These are phyloP conservation scores for Tolypocladium capitatum DNA, from an alignment of 2,329 filamentous ascomycete genomes.

Conservation along the genomic window DNA sequence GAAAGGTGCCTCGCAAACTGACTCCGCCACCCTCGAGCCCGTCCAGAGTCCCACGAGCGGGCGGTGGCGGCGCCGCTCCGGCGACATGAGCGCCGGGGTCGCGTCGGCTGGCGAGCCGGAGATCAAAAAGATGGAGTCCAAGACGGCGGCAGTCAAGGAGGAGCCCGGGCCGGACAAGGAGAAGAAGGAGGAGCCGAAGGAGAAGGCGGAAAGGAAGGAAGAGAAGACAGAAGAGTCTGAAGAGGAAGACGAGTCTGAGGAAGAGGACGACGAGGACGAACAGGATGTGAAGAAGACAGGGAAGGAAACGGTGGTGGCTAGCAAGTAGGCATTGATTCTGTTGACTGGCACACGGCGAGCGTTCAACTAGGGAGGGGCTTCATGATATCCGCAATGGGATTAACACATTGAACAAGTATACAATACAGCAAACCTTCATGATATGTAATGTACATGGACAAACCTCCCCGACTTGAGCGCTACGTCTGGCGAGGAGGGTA, in stretches of 20 bases:
- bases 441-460: background rate
- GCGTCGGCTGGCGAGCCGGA: conserved; percentile 21
- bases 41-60: conserved; percentile 6
- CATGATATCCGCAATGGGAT: conserved; percentile 3
- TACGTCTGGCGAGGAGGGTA: background rate
- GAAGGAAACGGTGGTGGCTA: conserved; percentile 1
- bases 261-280: conserved; percentile 14
- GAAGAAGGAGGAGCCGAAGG: conserved; percentile 14
- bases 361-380: conserved; percentile 1
- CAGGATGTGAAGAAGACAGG: conserved; percentile 6
- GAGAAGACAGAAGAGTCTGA: background rate
- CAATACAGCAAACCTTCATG: background rate
- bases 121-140: conserved; percentile 23
- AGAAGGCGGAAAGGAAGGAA: conserved; percentile 14
- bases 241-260: background rate
- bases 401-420: conserved; percentile 1
- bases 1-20: background rate
- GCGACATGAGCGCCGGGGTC: conserved; percentile 18
- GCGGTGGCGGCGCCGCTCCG: conserved; percentile 4
- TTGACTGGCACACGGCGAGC: background rate
- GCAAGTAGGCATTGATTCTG: background rate
- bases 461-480: no score
- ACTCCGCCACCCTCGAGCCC: conserved; percentile 5
- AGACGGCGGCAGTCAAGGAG: conserved; percentile 29
- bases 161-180: conserved; percentile 22